These are phyloP conservation scores for Trichoderma guizhouense DNA, from an alignment of 2,329 filamentous ascomycete species.

Conservation along the genomic window DNA sequence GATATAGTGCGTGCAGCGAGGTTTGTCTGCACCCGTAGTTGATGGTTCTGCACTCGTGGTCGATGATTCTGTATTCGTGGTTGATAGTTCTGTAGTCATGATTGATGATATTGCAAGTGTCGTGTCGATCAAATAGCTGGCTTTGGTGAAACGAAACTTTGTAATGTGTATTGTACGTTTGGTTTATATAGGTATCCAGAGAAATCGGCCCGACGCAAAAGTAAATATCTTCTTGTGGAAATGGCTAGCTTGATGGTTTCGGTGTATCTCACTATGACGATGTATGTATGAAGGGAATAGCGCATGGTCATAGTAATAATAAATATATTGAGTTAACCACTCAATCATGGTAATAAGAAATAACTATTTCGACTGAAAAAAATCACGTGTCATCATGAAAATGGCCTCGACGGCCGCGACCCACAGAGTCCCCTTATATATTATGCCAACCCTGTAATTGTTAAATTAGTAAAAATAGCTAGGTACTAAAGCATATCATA, in stretches of 20 bases:
- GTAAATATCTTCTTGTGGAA: background rate
- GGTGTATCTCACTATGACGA: background rate
- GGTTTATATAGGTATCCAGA: background rate
- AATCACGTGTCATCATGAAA: too few relatives aligned
- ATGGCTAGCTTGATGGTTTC: background rate
- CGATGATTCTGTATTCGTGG: too few relatives aligned
- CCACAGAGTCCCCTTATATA: too few relatives aligned
- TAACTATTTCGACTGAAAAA: too few relatives aligned
- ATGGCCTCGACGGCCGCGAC: too few relatives aligned
- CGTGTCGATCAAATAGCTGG: background rate
- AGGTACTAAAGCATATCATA: too few relatives aligned
- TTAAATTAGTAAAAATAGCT: too few relatives aligned
- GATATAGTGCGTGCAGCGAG: slow-evolving; percentile 11
- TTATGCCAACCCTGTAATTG: too few relatives aligned
- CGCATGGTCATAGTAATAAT: too few relatives aligned
- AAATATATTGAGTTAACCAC: too few relatives aligned
- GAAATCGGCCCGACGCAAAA: slow-evolving; percentile 6
- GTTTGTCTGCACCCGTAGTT: background rate
- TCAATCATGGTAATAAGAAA: too few relatives aligned
- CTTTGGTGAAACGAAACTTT: background rate
- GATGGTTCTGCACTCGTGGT: background rate
- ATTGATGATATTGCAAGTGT: background rate
- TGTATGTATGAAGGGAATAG: too few relatives aligned
- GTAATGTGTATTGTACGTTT: background rate
- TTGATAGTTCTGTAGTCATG: background rate